Evolutionary conservation across 495 filamentous ascomycete species (phyloP), one percentile per base, ranked within the genome.

Genomic region (Neurospora sp.): DNA sequence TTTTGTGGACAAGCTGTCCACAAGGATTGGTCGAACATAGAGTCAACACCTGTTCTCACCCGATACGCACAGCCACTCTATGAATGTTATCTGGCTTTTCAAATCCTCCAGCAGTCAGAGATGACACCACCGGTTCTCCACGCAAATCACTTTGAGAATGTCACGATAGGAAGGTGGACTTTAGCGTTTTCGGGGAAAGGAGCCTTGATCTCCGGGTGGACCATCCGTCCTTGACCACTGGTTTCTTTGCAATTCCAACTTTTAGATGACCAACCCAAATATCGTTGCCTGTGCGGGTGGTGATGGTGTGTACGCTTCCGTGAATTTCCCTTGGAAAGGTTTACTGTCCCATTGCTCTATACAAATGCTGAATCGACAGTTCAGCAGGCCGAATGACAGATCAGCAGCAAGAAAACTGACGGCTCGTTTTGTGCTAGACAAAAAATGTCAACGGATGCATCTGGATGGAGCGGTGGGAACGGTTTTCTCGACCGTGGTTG

Each of bases 121-220:
- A 60, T 11, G 20, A 60, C 20, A 60, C 20, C 49, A 27, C 5
- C 54, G 54, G 14, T 66, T 35, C 27, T 66, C 27, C 54, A 66
- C 27, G 54, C 54, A 66, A 4, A 66, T 16, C 27, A 37, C 54
- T 35, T 66, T 16, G 27, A 18, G 5, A 62, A 62, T 62, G 23
- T 62, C 14, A 62, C 54, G 14, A 35, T 31, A 62, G 14, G 54
- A 2, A 54, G 49, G 11, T 20, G 16, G 5, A 35, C 4, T 69
- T 74, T 71, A 49, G 72, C 72, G 35, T 12, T 38, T 38, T 71
- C 39, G 72, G 39, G 72, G 72, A 37, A 42, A 46, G 27, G 35
- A n/a, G 39, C 39, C 20, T 42, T 18, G n/a, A 38, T 27, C 35
- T 73, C 71, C 38, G 42, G 71, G 74, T 73, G 74, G 66, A 44